Base-by-base conservation (phyloP, 805 yeast genomes). In the Metschnikowia koreensis region DNA sequence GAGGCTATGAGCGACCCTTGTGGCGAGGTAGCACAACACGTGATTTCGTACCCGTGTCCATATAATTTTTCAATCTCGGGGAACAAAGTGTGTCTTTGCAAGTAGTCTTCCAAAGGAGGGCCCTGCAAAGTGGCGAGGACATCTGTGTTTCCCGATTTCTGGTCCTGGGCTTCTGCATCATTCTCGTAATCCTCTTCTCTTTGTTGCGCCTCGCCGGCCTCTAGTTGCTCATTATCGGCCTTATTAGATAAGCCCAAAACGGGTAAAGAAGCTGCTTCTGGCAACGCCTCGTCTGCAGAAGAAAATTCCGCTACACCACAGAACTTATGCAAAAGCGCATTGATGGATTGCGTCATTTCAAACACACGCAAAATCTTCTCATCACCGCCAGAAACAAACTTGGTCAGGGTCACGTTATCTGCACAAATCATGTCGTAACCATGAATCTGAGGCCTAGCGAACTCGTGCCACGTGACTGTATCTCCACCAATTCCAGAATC, bases 31-130 rank as follows among this genome's bases (percentile, higher is more conserved):
- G 88, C 96, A 38, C 91, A 77, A 42, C 93, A 80, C 0, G 90
- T 82, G 38, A 92, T 83, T 66, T 96, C 99, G 68, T 90, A 96
- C 8, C 99, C 99, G 67, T 94, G 99, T 0, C 99, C 99, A 63
- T 94, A 94, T 41, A 94, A 69, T 66, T 94, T 94, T 62, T 94
- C 99, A 50, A 86, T 73, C 65, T 94, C 99, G 0, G 99, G 99
- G 86, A 96, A 94, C 48, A 94, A 73, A 0, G 98, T 89, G 64
- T 85, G 89, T 62, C 98, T 79, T 66, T 94, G 98, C 28, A 94
- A 73, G 54, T 89, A 88, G 62, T 93, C 97, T 66, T 94, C 99
- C 43, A 86, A 70, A 0, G 99, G 98, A 11, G 70, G 66, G 38
- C 55, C 52, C 12, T 51, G 33, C 34, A 57, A 50, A 16, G 53